Conservation (phyloP, 2,329 filamentous ascomycete species). For the Clarireedia paspali region DNA sequence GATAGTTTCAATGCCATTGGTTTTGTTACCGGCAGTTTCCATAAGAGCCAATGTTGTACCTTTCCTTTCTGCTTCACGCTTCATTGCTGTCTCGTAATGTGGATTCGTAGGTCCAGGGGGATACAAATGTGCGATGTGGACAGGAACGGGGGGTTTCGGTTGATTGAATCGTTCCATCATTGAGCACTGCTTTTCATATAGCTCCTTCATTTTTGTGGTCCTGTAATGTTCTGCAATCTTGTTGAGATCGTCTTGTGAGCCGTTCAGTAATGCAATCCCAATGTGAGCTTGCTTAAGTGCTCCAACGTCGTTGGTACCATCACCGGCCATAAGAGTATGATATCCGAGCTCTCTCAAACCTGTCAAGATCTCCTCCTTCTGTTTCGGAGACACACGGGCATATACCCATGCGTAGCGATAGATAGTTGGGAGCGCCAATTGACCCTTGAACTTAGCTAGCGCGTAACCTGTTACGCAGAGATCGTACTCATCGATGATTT, state of each 20-base stretch:
- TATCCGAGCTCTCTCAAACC: conserved; percentile 95
- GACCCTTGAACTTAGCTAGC: conserved; percentile 77
- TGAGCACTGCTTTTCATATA: conserved; percentile 91
- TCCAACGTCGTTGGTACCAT: conserved; percentile 96
- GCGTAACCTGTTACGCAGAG: conserved; percentile 95
- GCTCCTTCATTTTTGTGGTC: conserved; percentile 95
- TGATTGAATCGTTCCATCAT: conserved; percentile 96
- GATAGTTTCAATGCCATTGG: conserved; percentile 52
- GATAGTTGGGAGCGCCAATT: conserved; percentile 67
- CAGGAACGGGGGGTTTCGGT: conserved; percentile 83
- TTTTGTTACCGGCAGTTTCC: conserved; percentile 46
- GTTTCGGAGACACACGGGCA: conserved; percentile 93
- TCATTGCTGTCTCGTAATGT: conserved; percentile 87
- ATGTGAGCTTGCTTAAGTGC: conserved; percentile 97
- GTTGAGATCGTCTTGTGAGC: conserved; percentile 81
- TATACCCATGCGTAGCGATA: conserved; percentile 95
- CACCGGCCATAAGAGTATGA: conserved; percentile 97
- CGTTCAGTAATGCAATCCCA: conserved; percentile 91
- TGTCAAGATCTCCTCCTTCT: conserved; percentile 97
- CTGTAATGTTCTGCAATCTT: conserved; percentile 90
- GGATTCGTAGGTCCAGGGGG: conserved; percentile 86
- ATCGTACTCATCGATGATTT: conserved; percentile 80
- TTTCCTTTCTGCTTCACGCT: conserved; percentile 77
- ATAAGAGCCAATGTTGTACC: conserved; percentile 47
- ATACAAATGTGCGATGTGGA: conserved; percentile 87